Percentiles rank a stretch among this genome's conserved stretches.
These are phyloP conservation scores for Globisporangium carolinianum DNA, from an alignment of 352 stramenopile genomes.

Conservation along the genomic window DNA sequence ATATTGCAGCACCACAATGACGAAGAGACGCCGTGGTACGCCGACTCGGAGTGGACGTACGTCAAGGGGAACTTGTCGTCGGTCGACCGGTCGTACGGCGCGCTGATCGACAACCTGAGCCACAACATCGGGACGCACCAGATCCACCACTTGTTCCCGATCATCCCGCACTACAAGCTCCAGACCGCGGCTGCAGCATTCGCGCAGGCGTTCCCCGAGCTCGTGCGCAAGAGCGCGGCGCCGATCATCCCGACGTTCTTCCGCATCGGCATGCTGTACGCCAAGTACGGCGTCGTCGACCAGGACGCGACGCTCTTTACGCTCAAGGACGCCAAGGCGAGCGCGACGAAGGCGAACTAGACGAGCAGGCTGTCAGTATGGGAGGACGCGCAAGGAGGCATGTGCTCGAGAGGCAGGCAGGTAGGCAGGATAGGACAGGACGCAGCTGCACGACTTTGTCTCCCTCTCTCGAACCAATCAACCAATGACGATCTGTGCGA, in stretches of 20 bases:
- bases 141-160: constrained; percentile 83
- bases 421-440: not conserved
- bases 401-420: not conserved
- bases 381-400: not conserved
- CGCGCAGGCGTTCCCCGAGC: constrained; percentile 57
- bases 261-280: constrained; percentile 52
- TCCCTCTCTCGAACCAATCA: too few species aligned
- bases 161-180: constrained; percentile 85
- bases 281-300: constrained; percentile 64
- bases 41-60: constrained; percentile 78
- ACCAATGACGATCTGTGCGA: too few species aligned
- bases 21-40: constrained; percentile 79
- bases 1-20: constrained; percentile 62
- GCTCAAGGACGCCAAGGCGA: constrained; percentile 47
- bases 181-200: constrained; percentile 55
- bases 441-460: too few species aligned
- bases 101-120: constrained; percentile 75
- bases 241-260: constrained; percentile 65
- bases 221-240: constrained; percentile 61
- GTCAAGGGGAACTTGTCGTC: constrained; percentile 80
- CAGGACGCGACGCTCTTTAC: constrained; percentile 59
- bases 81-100: constrained; percentile 74
- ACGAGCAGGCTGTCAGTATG: not conserved
- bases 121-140: constrained; percentile 87
- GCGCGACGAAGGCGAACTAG: constrained; percentile 19